Percentiles rank a stretch among this genome's conserved stretches.
phyloP scores from a whole-genome alignment of 805 yeast genomes.

The Huiozyma naganishii region DNA sequence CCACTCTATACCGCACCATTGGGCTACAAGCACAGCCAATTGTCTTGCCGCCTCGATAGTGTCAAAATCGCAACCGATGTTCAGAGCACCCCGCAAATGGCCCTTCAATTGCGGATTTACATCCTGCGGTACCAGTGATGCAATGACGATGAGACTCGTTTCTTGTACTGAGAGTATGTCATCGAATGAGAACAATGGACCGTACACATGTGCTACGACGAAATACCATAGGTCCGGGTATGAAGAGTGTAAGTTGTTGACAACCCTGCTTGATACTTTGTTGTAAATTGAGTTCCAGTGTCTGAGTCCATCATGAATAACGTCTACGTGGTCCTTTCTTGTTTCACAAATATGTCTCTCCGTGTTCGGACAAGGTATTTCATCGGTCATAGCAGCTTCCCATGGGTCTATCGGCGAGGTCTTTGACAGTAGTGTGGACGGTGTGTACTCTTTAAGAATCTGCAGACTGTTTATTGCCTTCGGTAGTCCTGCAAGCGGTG shows the following conservation, averaged over 20 bases:
- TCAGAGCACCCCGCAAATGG: slow-evolving; percentile 76
- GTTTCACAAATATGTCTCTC: slow-evolving; percentile 5
- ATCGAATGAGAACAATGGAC: slow-evolving; percentile 62
- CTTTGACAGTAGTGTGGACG: slow-evolving; percentile 30
- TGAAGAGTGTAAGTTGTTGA: slow-evolving; percentile 54
- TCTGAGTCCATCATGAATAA: slow-evolving; percentile 39
- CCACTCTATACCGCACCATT: slow-evolving; percentile 68
- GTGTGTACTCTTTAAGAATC: slow-evolving; percentile 54
- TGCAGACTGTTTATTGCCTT: slow-evolving; percentile 72
- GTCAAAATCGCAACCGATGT: slow-evolving; percentile 59
- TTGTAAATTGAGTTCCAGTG: slow-evolving; percentile 71
- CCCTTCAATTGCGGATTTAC: slow-evolving; percentile 91
- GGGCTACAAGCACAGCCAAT: slow-evolving; percentile 52
- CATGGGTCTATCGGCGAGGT: slow-evolving; percentile 15
- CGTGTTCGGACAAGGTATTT: slow-evolving; percentile 7
- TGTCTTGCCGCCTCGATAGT: slow-evolving; percentile 51
- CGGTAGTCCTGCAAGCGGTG: slow-evolving; percentile 78
- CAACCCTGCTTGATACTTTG: slow-evolving; percentile 60
- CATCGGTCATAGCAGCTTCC: slow-evolving; percentile 16
- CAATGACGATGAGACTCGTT: slow-evolving; percentile 66
- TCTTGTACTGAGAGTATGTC: slow-evolving; percentile 54
- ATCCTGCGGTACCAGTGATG: slow-evolving; percentile 81
- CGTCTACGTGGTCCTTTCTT: slow-evolving; percentile 5
- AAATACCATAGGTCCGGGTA: slow-evolving; percentile 81
- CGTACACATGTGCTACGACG: slow-evolving; percentile 62